These are phyloP conservation scores for Fusarium xyrophilum DNA, from an alignment of 2,329 filamentous ascomycete genomes.

Conservation along the genomic window DNA sequence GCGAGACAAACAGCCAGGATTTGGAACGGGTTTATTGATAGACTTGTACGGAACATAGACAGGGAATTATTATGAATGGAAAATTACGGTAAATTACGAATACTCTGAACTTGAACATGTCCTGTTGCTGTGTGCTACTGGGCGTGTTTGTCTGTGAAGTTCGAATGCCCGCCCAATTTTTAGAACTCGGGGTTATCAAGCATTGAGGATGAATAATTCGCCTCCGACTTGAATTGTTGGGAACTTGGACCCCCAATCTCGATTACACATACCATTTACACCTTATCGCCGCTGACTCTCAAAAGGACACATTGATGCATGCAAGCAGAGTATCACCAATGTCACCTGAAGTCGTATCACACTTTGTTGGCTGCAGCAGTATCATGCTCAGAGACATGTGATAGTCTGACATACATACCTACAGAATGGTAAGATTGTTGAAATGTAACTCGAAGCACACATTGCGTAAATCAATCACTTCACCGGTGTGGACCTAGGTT, in stretches of 20 bases:
- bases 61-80: slow-evolving; percentile 9
- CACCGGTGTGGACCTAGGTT: not conserved
- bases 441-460: not conserved
- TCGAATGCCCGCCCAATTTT: not conserved
- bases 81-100: not conserved
- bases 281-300: not conserved
- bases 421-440: not conserved
- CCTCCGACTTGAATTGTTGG: not conserved
- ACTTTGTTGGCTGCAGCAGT: not conserved
- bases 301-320: not conserved
- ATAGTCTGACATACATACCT: not conserved
- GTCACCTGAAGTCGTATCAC: not conserved
- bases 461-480: not conserved
- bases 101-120: slow-evolving; percentile 3
- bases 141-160: not conserved
- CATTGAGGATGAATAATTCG: not conserved
- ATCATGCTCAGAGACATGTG: not conserved
- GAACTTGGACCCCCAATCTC: not conserved
- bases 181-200: not conserved
- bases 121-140: not conserved
- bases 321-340: not conserved
- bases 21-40: slow-evolving; percentile 17
- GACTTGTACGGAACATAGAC: slow-evolving; percentile 29
- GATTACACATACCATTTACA: not conserved
- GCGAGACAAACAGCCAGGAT: slow-evolving; percentile 1